These are phyloP conservation scores for Sporothrix brunneoviolacea DNA, from an alignment of 2,329 filamentous ascomycete genomes.

Conservation along the genomic window DNA sequence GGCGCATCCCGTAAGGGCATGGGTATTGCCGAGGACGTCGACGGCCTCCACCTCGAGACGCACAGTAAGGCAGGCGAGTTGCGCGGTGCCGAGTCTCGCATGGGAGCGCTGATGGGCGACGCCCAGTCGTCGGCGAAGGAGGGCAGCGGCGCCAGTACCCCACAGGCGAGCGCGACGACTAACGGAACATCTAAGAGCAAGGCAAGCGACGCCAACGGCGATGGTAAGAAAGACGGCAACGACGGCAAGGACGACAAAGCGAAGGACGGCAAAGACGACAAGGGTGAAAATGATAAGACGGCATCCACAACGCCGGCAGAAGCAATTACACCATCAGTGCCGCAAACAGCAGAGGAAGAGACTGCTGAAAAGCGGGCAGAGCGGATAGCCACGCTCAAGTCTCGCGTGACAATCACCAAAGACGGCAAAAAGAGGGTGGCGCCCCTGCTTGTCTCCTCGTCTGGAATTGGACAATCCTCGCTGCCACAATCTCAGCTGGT, in stretches of 20 bases:
- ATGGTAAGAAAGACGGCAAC: slow-evolving; percentile 20
- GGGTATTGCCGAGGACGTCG: slow-evolving; percentile 87
- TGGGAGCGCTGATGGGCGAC: slow-evolving; percentile 98
- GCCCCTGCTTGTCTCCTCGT: slow-evolving; percentile 83
- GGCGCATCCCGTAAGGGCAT: slow-evolving; percentile 81
- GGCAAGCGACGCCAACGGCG: slow-evolving; percentile 24
- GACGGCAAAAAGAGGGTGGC: slow-evolving; percentile 96
- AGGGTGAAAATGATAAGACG: not conserved
- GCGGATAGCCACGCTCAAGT: slow-evolving; percentile 62
- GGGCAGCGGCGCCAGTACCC: slow-evolving; percentile 29
- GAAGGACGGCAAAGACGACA: slow-evolving; percentile 15
- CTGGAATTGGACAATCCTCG: slow-evolving; percentile 78
- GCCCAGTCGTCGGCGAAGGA: slow-evolving; percentile 49
- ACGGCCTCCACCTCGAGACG: slow-evolving; percentile 80
- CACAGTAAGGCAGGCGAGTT: slow-evolving; percentile 87
- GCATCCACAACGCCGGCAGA: not conserved
- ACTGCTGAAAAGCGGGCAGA: slow-evolving; percentile 47
- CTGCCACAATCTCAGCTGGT: slow-evolving; percentile 84
- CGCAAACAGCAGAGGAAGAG: slow-evolving; percentile 33
- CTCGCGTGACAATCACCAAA: slow-evolving; percentile 88
- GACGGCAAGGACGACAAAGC: slow-evolving; percentile 13
- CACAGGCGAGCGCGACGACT: slow-evolving; percentile 23
- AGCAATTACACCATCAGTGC: not conserved
- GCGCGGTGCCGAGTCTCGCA: slow-evolving; percentile 83
- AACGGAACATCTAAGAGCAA: slow-evolving; percentile 32